Conservation (phyloP, 305 asterid genomes). For the Plantago lanceolata region DNA sequence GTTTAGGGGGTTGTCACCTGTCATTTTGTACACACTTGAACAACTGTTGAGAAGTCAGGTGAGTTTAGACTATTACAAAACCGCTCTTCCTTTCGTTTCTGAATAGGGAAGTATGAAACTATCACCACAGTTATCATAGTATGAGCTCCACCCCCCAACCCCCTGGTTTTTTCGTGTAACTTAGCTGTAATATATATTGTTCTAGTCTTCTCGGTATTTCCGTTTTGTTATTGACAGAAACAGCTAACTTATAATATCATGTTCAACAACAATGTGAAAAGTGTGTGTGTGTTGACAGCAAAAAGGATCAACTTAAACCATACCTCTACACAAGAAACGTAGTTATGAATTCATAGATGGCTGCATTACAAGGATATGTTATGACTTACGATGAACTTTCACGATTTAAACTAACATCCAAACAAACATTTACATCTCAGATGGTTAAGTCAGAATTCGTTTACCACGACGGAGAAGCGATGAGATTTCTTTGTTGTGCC, state of each 20-base stretch:
- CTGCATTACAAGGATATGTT: slow-evolving; percentile 1
- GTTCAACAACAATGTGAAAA: background rate
- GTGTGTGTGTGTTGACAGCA: background rate
- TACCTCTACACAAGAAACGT: background rate
- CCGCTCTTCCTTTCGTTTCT: slow-evolving; percentile 32
- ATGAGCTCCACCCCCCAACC: background rate
- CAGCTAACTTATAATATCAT: background rate
- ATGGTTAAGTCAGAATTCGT: slow-evolving; percentile 24
- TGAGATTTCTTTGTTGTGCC: slow-evolving; percentile 27
- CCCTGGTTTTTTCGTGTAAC: background rate
- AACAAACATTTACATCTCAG: background rate
- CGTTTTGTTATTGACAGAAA: slow-evolving; percentile 2
- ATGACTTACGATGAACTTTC: background rate
- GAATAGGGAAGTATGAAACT: slow-evolving; percentile 30
- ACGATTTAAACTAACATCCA: background rate
- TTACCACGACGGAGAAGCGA: slow-evolving; percentile 26
- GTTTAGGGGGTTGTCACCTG: slow-evolving; percentile 5
- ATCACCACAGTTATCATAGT: background rate
- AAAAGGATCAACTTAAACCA: background rate
- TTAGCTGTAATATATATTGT: background rate
- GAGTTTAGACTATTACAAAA: slow-evolving; percentile 18
- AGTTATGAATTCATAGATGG: background rate
- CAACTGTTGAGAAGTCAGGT: slow-evolving; percentile 19
- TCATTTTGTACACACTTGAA: slow-evolving; percentile 10
- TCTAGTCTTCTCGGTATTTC: background rate